phyloP scores from a whole-genome alignment of 176 grass and related monocot genomes.

The Themeda triandra region DNA sequence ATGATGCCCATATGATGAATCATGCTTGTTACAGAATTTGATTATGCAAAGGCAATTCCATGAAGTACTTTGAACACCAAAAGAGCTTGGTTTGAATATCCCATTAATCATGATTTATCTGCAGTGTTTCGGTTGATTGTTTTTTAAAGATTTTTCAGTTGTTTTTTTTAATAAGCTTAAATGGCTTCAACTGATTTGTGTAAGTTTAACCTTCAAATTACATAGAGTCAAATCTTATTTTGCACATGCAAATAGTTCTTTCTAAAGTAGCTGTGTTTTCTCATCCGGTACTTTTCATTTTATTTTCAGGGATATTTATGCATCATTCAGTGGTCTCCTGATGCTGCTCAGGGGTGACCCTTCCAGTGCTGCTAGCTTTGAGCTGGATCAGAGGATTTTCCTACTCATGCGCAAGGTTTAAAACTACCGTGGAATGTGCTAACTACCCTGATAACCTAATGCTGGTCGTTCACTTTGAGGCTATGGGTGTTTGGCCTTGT shows the following conservation, averaged over 20 bases:
- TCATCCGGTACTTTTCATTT: background rate
- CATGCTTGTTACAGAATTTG: background rate
- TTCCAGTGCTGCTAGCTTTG: slow-evolving; percentile 26
- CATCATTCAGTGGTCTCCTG: slow-evolving; percentile 51
- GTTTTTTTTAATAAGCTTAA: too few relatives aligned
- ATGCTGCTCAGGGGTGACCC: slow-evolving; percentile 60
- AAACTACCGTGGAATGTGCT: background rate
- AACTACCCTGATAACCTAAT: background rate
- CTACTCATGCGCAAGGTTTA: slow-evolving; percentile 59
- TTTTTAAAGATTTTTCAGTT: too few relatives aligned
- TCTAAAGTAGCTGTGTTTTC: background rate
- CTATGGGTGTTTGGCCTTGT: background rate
- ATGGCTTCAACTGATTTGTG: too few relatives aligned
- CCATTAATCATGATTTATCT: background rate
- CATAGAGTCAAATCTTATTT: background rate
- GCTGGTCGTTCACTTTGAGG: background rate
- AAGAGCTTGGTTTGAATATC: background rate
- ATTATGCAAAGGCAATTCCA: background rate
- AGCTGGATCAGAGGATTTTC: slow-evolving; percentile 61
- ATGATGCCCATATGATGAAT: background rate
- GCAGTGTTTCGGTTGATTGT: too few relatives aligned
- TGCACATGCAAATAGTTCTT: background rate
- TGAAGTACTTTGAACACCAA: background rate
- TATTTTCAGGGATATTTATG: slow-evolving; percentile 43
- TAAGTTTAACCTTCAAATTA: too few relatives aligned